phyloP scores from a whole-genome alignment of 179 eudicot species.

The Actinidia arguta region DNA sequence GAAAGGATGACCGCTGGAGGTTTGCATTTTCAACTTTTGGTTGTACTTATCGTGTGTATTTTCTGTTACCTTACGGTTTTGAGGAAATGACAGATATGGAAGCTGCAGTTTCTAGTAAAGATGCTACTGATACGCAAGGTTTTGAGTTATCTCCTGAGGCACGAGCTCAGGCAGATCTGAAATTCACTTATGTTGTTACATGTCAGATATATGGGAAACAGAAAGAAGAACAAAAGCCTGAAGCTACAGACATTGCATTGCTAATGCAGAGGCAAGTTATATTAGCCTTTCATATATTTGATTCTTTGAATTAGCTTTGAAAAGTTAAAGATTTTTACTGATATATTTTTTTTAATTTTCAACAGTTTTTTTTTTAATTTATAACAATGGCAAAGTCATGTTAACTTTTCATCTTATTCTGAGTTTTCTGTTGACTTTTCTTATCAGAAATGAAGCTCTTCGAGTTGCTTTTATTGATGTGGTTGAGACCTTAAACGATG shows the following conservation, averaged over 20 bases:
- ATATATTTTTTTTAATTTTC: not conserved
- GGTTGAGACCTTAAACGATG: constrained; percentile 90
- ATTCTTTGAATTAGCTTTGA: not conserved
- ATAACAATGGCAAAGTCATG: not conserved
- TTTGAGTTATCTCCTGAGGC: constrained; percentile 96
- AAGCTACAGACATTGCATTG: constrained; percentile 96
- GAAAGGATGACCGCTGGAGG: constrained; percentile 83
- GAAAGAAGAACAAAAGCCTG: constrained; percentile 95
- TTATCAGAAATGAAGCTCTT: constrained; percentile 90
- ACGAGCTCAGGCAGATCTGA: constrained; percentile 96
- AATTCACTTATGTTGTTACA: constrained; percentile 96
- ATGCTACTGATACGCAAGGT: constrained; percentile 64
- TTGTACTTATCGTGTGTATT: not conserved
- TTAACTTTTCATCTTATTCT: not conserved
- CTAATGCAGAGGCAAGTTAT: constrained; percentile 85
- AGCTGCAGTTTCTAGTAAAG: constrained; percentile 59
- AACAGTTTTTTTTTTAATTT: not conserved
- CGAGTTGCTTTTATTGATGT: constrained; percentile 93
- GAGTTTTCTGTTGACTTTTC: constrained; percentile 5
- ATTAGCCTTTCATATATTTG: constrained; percentile 1
- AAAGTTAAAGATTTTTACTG: not conserved
- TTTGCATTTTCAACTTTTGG: constrained; percentile 29
- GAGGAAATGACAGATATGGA: constrained; percentile 59
- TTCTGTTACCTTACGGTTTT: constrained; percentile 15
- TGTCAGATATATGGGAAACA: constrained; percentile 99